phyloP scores from a whole-genome alignment of 2,329 filamentous ascomycete species.

The Colletotrichum euphorbiae region DNA sequence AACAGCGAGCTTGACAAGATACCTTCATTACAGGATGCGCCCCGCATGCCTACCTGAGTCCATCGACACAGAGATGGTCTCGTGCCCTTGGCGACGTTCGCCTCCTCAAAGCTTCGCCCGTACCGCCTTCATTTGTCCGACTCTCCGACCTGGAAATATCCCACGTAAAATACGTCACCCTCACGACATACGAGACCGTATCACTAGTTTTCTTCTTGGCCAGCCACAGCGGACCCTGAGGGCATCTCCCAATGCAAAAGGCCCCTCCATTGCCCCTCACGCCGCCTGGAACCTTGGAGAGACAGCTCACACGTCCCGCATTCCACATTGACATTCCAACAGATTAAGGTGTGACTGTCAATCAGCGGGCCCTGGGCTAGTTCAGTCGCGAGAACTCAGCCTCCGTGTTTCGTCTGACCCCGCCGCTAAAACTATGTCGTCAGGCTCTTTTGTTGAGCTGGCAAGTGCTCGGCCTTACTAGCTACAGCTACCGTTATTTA shows the following conservation, averaged over 20 bases:
- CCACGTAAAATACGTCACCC: conserved; percentile 32
- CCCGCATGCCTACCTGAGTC: neutral
- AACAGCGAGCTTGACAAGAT: conserved; percentile 17
- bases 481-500: neutral
- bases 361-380: conserved; percentile 24
- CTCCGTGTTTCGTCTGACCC: conserved; percentile 18
- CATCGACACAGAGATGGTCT: conserved; percentile 25
- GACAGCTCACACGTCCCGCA: conserved; percentile 24
- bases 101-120: conserved; percentile 10
- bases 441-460: conserved; percentile 32
- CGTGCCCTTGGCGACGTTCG: conserved; percentile 23
- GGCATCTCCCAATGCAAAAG: neutral
- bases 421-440: conserved; percentile 17
- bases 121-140: conserved; percentile 12
- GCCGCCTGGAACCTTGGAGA: conserved; percentile 6
- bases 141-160: conserved; percentile 9
- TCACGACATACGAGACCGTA: conserved; percentile 20
- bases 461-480: neutral
- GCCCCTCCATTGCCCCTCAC: conserved; percentile 14
- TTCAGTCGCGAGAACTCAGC: conserved; percentile 15
- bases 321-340: conserved; percentile 34
- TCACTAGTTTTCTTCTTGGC: neutral
- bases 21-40: conserved; percentile 34
- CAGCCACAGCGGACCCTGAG: conserved; percentile 16
- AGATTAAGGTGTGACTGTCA: conserved; percentile 33